These are phyloP conservation scores for Alternaria sp. DNA, from an alignment of 2,329 filamentous ascomycete genomes.

Conservation along the genomic window DNA sequence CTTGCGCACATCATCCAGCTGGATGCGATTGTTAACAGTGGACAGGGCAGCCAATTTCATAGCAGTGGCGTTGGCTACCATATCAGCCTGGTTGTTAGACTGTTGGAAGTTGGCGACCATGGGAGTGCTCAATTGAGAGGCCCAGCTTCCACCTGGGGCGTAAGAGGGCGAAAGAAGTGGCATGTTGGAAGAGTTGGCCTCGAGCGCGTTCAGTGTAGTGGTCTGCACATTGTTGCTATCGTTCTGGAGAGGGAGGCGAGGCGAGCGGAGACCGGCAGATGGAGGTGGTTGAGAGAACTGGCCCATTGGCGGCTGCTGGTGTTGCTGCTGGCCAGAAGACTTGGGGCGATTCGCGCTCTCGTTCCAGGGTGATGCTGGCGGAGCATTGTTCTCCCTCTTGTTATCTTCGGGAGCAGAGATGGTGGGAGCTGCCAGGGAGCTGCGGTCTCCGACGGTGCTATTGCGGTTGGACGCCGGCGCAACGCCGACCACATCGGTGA, in stretches of 20 bases:
- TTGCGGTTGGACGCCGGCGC: conserved; percentile 92
- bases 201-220: conserved; percentile 79
- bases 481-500: conserved; percentile 92
- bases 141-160: conserved; percentile 90
- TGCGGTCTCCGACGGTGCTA: conserved; percentile 80
- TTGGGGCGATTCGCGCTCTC: conserved; percentile 72
- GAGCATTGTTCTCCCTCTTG: conserved; percentile 66
- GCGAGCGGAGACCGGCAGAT: conserved; percentile 80
- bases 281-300: conserved; percentile 86
- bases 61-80: conserved; percentile 97
- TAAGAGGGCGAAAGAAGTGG: conserved; percentile 84
- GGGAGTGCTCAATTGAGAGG: conserved; percentile 97
- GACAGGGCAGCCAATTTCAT: conserved; percentile 98
- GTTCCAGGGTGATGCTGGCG: conserved; percentile 84
- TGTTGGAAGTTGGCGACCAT: conserved; percentile 86
- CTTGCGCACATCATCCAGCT: conserved; percentile 95
- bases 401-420: conserved; percentile 75
- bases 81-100: conserved; percentile 80
- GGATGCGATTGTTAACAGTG: conserved; percentile 97
- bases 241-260: conserved; percentile 72
- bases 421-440: conserved; percentile 76
- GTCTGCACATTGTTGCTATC: conserved; percentile 78
- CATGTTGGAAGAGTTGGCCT: conserved; percentile 74
- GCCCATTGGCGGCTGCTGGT: conserved; percentile 74
- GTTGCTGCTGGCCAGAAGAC: conserved; percentile 73